Evolutionary conservation across 768 basidiomycete species (phyloP), one percentile per base, ranked within the genome.

Genomic region (Lactarius quietus): DNA sequence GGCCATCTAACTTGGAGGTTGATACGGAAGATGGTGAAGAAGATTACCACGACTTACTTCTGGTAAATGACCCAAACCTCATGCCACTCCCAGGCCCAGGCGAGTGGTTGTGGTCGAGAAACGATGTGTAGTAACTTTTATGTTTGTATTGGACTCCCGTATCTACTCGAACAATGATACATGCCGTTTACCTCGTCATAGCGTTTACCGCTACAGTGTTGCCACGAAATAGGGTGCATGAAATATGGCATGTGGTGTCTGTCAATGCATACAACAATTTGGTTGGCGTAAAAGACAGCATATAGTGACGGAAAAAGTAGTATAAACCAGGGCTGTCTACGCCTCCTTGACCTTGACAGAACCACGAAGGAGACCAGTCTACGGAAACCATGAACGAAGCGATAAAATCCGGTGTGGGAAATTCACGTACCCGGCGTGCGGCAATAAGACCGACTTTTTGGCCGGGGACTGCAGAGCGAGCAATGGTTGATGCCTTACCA

Each of bases 371-470:
- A 98, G 88, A 95, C 95, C 95, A 78, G 95, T 98, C 86, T 91
- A 70, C 29, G 67, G 57, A 62, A 51, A 9, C 38, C 1, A 66
- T 67, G 52, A 61, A 28, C 43, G 29, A 45, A 6, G 28, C 3
- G 18, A 53, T 39, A 17, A 43, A 15, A n/a, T 57, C 26, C 54
- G 61, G 62, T 51, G 20, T 8, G 39, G 67, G 48, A 57, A 59
- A 58, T 45, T 17, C 5, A 85, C 89, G 62, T 86, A 91, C 89
- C 82, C 95, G 84, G 77, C 95, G 90, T 74, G 95, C 95, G 74
- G 94, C 93, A 74, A 95, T 95, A 76, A 95, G 92, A 90, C 93
- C 93, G 76, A 94, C 95, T 88, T 99, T 98, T 86, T 99, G 97
- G 83, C 97, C 97, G 76, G 96, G 91, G 76, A 96, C 92, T 72